These are phyloP conservation scores for Lipomyces mesembrius DNA, from an alignment of 805 yeast species.

Conservation along the genomic window DNA sequence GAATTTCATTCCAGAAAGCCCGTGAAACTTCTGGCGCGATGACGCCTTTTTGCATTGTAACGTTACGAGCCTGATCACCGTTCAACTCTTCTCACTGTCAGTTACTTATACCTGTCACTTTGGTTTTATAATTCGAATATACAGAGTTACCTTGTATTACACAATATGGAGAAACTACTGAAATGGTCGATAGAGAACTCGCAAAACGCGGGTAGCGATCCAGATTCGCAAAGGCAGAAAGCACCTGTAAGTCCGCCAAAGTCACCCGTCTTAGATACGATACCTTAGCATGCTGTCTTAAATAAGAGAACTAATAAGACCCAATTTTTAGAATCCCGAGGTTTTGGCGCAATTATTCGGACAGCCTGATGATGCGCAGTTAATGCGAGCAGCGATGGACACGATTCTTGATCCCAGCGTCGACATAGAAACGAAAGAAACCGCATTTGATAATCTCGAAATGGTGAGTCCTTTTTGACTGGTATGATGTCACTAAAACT, in stretches of 20 bases:
- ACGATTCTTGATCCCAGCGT: conserved; percentile 64
- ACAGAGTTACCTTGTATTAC: neutral
- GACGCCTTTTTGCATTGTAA: neutral
- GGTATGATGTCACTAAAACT: neutral
- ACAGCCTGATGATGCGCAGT: conserved; percentile 83
- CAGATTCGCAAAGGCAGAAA: conserved; percentile 62
- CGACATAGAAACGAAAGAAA: conserved; percentile 63
- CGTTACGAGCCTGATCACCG: too few relatives aligned
- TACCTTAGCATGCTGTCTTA: neutral
- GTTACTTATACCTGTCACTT: neutral
- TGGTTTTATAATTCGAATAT: neutral
- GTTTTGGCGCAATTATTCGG: conserved; percentile 74
- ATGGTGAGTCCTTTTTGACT: conserved; percentile 51
- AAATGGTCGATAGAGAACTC: conserved; percentile 90
- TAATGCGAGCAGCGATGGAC: conserved; percentile 77
- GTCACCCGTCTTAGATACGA: neutral
- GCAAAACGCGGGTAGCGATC: conserved; percentile 66
- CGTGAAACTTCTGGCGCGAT: conserved; percentile 21
- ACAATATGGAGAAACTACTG: conserved; percentile 79
- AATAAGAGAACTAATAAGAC: neutral
- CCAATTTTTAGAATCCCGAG: conserved; percentile 60
- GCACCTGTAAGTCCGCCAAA: conserved; percentile 47
- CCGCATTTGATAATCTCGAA: conserved; percentile 88
- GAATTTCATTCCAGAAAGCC: conserved; percentile 15
- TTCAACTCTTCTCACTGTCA: too few relatives aligned